These are phyloP conservation scores for Pezicula carpinea DNA, from an alignment of 2,329 filamentous ascomycete species.

Conservation along the genomic window DNA sequence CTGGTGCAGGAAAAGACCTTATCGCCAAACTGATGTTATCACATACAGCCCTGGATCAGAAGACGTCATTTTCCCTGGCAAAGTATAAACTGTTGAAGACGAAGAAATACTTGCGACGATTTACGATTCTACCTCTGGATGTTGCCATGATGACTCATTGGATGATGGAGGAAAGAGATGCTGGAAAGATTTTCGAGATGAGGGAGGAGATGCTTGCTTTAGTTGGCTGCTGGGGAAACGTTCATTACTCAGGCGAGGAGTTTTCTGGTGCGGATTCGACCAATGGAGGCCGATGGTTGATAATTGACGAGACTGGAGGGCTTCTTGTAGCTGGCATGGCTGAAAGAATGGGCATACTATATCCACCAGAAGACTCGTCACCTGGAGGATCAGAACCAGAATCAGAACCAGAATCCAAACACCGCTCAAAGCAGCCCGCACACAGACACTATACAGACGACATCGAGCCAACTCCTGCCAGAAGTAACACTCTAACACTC, in stretches of 20 bases:
- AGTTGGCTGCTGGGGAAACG: conserved; percentile 83
- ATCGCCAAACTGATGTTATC: conserved; percentile 90
- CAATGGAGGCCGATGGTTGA: conserved; percentile 56
- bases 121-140: conserved; percentile 80
- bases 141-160: conserved; percentile 71
- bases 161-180: conserved; percentile 75
- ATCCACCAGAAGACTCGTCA: conserved; percentile 27
- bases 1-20: conserved; percentile 78
- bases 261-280: conserved; percentile 4
- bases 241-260: conserved; percentile 53
- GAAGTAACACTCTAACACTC: conserved; percentile 69
- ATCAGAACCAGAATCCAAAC: conserved; percentile 2
- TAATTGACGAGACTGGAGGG: conserved; percentile 68
- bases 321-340: conserved; percentile 65
- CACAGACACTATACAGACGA: background rate
- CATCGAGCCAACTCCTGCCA: conserved; percentile 17
- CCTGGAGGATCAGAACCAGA: conserved; percentile 4
- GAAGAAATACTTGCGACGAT: conserved; percentile 86
- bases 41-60: conserved; percentile 86
- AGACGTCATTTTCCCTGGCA: conserved; percentile 86
- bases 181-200: conserved; percentile 77
- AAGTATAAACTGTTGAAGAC: conserved; percentile 96
- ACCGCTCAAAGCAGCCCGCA: conserved; percentile 1
- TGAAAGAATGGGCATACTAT: conserved; percentile 64
- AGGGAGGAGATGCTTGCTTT: conserved; percentile 79